Conservation (phyloP, 305 asterid species). For the Solanum chacoense region DNA sequence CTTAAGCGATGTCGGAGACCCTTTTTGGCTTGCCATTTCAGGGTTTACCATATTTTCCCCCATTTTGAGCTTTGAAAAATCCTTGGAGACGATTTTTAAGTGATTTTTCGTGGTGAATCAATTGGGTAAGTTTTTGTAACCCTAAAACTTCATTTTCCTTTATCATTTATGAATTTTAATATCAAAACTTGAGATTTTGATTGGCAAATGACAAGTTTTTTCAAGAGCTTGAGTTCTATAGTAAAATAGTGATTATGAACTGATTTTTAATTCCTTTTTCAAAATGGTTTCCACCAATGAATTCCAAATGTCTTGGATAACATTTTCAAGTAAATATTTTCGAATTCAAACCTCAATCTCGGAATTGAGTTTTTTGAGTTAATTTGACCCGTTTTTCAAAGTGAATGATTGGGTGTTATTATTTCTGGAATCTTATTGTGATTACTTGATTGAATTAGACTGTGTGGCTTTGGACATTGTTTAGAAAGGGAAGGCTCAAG, state of each 20-base stretch:
- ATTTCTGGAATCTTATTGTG: background rate
- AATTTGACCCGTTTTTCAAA: no score
- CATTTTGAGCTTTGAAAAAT: background rate
- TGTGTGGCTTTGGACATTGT: no score
- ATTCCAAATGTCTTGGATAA: background rate
- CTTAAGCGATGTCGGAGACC: background rate
- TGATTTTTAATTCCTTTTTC: no score
- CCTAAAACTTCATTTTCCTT: background rate
- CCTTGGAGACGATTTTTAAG: background rate
- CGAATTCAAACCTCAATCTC: background rate
- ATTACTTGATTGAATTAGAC: no score
- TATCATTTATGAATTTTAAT: background rate
- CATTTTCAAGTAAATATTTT: background rate
- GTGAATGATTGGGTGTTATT: no score
- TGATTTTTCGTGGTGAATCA: background rate
- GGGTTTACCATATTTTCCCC: background rate
- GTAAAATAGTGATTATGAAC: background rate
- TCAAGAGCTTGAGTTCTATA: background rate
- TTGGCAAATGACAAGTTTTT: background rate
- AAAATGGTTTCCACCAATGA: background rate
- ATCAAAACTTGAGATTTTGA: background rate
- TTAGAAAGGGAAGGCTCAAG: no score
- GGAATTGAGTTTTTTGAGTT: background rate
- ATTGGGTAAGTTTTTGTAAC: background rate
- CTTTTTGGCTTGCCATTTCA: background rate